Percentiles rank a stretch among this genome's conserved stretches.
Conservation (phyloP, 2,329 filamentous ascomycete genomes). For the Dothistroma pini region DNA sequence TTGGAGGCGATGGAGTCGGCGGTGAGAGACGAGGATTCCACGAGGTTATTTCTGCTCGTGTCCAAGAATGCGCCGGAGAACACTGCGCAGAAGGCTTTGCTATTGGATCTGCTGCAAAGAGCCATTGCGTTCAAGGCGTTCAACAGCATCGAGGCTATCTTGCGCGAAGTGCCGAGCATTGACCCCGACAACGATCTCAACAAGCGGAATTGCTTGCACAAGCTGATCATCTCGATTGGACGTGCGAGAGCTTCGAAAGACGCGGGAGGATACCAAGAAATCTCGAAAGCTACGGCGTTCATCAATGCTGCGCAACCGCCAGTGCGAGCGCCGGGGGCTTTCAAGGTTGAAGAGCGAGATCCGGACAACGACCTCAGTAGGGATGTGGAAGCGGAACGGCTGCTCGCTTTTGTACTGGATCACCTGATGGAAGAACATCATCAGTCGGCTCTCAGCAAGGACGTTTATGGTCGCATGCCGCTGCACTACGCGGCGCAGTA, state of each 20-base stretch:
- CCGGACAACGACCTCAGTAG: slow-evolving; percentile 55
- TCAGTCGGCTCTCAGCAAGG: slow-evolving; percentile 62
- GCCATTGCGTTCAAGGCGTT: slow-evolving; percentile 68
- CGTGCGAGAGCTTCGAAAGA: slow-evolving; percentile 59
- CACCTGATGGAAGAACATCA: slow-evolving; percentile 66
- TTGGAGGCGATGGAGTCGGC: slow-evolving; percentile 70
- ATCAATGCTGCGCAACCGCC: slow-evolving; percentile 75
- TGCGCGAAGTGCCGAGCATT: slow-evolving; percentile 66
- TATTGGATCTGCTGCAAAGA: slow-evolving; percentile 76
- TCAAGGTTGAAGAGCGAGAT: slow-evolving; percentile 64
- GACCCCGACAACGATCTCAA: slow-evolving; percentile 92
- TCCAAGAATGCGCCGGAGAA: slow-evolving; percentile 35
- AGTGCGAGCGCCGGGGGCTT: slow-evolving; percentile 56
- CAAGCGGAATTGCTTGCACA: slow-evolving; percentile 86
- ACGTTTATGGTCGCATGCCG: slow-evolving; percentile 77
- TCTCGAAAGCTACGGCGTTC: slow-evolving; percentile 62
- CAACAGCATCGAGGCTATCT: slow-evolving; percentile 65
- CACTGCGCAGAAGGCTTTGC: slow-evolving; percentile 58
- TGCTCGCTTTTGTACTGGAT: slow-evolving; percentile 63
- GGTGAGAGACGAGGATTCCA: slow-evolving; percentile 64
- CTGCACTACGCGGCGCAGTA: slow-evolving; percentile 94
- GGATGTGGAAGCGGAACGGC: slow-evolving; percentile 71
- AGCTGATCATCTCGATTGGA: slow-evolving; percentile 87
- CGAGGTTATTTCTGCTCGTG: slow-evolving; percentile 49
- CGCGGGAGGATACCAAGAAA: slow-evolving; percentile 26